Evolutionary conservation across 768 basidiomycete species (phyloP).

Genomic region (Mycena latifolia): DNA sequence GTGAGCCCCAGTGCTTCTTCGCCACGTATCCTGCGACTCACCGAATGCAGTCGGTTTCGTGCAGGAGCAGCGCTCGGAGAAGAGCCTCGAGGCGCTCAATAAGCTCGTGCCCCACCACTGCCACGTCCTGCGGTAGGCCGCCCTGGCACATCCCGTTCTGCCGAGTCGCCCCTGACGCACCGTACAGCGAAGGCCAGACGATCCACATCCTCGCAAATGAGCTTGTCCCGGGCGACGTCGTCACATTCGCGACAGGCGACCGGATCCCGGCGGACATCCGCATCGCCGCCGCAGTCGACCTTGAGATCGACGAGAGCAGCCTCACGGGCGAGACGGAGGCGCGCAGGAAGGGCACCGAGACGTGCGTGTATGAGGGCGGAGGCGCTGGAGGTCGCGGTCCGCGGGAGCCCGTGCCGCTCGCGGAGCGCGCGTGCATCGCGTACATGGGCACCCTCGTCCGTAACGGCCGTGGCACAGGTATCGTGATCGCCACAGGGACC

Average conservation of each 20-base stretch:
- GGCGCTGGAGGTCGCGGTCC: conserved; percentile 41
- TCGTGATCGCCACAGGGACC: conserved; percentile 88
- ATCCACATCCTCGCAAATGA: conserved; percentile 93
- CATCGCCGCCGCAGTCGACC: conserved; percentile 81
- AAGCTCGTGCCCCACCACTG: conserved; percentile 98
- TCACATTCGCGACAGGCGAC: conserved; percentile 91
- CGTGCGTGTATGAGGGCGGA: conserved; percentile 60
- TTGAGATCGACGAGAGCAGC: conserved; percentile 96
- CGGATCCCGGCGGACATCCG: conserved; percentile 95
- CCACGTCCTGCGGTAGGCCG: conserved; percentile 75
- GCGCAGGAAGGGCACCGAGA: conserved; percentile 72
- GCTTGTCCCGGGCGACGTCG: conserved; percentile 95
- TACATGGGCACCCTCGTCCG: conserved; percentile 97
- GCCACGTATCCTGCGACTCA: conserved; percentile 35
- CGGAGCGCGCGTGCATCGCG: conserved; percentile 88
- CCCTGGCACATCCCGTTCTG: neutral
- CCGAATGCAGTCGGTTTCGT: conserved; percentile 83
- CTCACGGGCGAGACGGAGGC: conserved; percentile 94
- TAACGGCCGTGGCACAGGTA: conserved; percentile 86
- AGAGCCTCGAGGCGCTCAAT: conserved; percentile 94
- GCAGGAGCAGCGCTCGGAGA: conserved; percentile 94
- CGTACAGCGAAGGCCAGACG: conserved; percentile 64
- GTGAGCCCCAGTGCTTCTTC: conserved; percentile 55
- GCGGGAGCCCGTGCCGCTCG: conserved; percentile 68
- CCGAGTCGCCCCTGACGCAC: neutral